Evolutionary conservation across 257 asterid genomes (phyloP), one percentile per base, ranked within the genome.

Genomic region (Gardenia jasminoides): DNA sequence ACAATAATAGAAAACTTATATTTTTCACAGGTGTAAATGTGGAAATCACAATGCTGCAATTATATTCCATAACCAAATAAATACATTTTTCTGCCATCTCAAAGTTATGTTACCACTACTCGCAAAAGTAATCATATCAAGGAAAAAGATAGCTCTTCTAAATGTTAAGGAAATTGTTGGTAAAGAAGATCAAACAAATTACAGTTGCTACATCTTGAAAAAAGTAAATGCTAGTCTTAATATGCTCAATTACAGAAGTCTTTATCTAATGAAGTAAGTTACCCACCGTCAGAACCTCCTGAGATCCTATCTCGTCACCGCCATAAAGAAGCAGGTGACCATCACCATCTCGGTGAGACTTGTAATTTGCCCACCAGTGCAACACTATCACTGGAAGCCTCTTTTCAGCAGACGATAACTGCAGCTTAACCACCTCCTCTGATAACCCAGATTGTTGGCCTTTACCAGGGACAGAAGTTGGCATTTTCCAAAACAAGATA

Each of bases 241-340:
- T 19, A 33, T 67, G 24, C 39, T 11, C 50, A 31, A 9, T 48
- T 41, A 67, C 36, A 70, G 71, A 48, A 28, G 46, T 44, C 9
- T n/a, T 41, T 70, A 39, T 39, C 22, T 33, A 30, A 79, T 39
- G 22, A 30, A 59, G 82, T 78, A 64, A 71, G 31, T 74, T 82
- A 88, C 93, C 58, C 79, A 94, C 98, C 88, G 97, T 92, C 72
- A 92, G 80, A 87, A 86, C 96, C 90, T 94, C 98, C 73, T 91
- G 93, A 43, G 91, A 86, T 75, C 97, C 97, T 81, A 92, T 90
- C 86, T 89, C 98, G 80, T 92, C 97, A 79, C 97, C 98, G 76
- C 98, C 98, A 82, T 94, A 94, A 54, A 94, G 83, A 85, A 94
- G 86, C 81, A 94, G 93, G 79, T 87, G 93, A 48, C 97, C 94